A percentile compares a stretch with the other conserved stretches of the same genome.
Evolutionary conservation across 2,329 filamentous ascomycete genomes (phyloP).

Genomic region (Ophiostoma sp.): DNA sequence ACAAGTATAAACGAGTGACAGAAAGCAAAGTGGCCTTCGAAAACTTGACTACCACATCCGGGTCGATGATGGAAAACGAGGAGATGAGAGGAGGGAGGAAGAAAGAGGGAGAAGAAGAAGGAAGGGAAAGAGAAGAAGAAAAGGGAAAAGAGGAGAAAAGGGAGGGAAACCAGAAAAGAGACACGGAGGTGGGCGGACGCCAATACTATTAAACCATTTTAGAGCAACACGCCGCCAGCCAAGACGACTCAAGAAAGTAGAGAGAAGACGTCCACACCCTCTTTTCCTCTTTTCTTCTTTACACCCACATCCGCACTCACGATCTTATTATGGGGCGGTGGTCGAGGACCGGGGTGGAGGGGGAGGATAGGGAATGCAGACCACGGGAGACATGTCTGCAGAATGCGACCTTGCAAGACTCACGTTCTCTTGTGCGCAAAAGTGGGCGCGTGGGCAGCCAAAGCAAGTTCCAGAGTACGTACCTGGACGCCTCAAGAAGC

Average conservation of each 20-base stretch:
- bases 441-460: background rate
- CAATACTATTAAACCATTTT: conserved; percentile 24
- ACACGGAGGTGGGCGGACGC: conserved; percentile 9
- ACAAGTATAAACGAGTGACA: conserved; percentile 49
- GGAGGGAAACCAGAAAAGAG: conserved; percentile 12
- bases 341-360: background rate
- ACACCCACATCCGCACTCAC: conserved; percentile 2
- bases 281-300: background rate
- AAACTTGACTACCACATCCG: conserved; percentile 53
- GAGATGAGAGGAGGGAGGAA: conserved; percentile 42
- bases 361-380: background rate
- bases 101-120: conserved; percentile 40
- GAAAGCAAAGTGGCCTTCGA: conserved; percentile 51
- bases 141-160: conserved; percentile 8
- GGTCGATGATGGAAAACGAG: conserved; percentile 45
- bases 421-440: background rate
- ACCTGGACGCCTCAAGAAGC: background rate
- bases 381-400: conserved; percentile 8
- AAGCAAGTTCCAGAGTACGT: background rate
- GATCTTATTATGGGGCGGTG: conserved; percentile 14
- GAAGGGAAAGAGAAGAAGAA: conserved; percentile 35
- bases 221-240: conserved; percentile 1
- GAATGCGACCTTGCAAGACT: background rate
- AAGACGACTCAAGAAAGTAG: background rate
- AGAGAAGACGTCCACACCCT: background rate